Base-by-base conservation (phyloP, 352 stramenopile species). In the Hyaloperonospora arabidopsidis region DNA sequence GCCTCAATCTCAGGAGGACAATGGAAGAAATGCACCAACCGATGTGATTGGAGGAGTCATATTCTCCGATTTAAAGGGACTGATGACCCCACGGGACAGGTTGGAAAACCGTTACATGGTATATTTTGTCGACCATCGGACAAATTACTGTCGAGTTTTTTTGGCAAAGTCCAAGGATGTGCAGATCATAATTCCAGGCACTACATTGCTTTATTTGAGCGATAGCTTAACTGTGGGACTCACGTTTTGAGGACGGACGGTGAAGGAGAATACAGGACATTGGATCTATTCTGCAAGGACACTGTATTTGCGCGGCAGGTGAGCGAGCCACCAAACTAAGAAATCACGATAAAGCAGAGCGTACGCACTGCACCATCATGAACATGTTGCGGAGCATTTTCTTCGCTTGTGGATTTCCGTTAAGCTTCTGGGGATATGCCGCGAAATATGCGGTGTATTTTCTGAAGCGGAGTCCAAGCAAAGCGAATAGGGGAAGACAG, bases 361-460 rank as follows among this genome's bases (percentile, higher is more conserved):
- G 61, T 1, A 70, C 72, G 54, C 68, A 76, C 29, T 29, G 57
- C 3, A 70, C 25, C 25, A 29, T 29, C 7, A 29, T 29, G 25
- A 29, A 29, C 7, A 29, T 29, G 25, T 3, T 29, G 10, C 21
- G 57, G n/a, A 70, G 59, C 40, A 68, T 70, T 51, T 3, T 76
- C 6, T 70, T 73, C 22, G 47, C 35, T 1, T 65, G 57, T 25
- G 54, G 52, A 0, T 17, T 70, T 0, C 46, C 51, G 10, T 40
- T 76, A 0, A 45, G 19, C 6, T 65, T 68, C 45, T 73, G 64
- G 59, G 55, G 63, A 1, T 44, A 72, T 19, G 58, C 67, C 0
- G 56, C 38, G n/a, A 0, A 32, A 70, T 70, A 72, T 32, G 59
- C 54, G 0, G 47, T 41, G 0, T 70, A 70, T 39, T 46, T 72